phyloP scores from a whole-genome alignment of 2,329 filamentous ascomycete genomes.

The Aureobasidium sp. region DNA sequence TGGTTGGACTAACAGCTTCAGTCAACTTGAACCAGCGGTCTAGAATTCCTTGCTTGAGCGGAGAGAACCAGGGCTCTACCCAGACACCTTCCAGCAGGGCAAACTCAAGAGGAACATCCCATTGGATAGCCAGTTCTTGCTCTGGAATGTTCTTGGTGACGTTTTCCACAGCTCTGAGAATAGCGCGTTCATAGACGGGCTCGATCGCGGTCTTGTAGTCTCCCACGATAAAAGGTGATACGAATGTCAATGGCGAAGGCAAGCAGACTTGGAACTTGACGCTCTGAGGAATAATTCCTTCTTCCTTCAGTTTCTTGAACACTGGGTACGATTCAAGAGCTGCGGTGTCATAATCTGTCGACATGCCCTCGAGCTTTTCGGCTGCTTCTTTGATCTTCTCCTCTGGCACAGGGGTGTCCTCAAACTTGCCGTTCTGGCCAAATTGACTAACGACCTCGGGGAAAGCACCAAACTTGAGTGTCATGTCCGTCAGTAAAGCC shows the following conservation, averaged over 20 bases:
- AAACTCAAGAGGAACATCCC: conserved; percentile 28
- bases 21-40: conserved; percentile 26
- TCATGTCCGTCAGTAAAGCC: no score
- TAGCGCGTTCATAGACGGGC: conserved; percentile 26
- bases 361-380: conserved; percentile 12
- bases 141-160: conserved; percentile 26
- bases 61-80: conserved; percentile 27
- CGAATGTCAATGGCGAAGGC: conserved; percentile 18
- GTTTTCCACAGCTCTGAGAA: conserved; percentile 22
- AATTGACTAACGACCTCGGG: conserved; percentile 4
- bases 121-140: conserved; percentile 28
- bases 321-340: conserved; percentile 27
- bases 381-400: conserved; percentile 5
- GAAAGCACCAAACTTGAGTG: conserved; percentile 19
- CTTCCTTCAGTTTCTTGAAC: conserved; percentile 23
- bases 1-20: conserved; percentile 25
- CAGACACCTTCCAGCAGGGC: conserved; percentile 24
- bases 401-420: background rate
- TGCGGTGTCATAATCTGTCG: conserved; percentile 25
- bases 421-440: background rate
- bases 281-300: conserved; percentile 22
- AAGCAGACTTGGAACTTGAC: conserved; percentile 28
- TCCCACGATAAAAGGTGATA: conserved; percentile 14
- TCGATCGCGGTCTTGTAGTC: conserved; percentile 23
- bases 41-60: conserved; percentile 27